Conservation (phyloP, 164 flowering plant genomes). For the Umbellularia californica region DNA sequence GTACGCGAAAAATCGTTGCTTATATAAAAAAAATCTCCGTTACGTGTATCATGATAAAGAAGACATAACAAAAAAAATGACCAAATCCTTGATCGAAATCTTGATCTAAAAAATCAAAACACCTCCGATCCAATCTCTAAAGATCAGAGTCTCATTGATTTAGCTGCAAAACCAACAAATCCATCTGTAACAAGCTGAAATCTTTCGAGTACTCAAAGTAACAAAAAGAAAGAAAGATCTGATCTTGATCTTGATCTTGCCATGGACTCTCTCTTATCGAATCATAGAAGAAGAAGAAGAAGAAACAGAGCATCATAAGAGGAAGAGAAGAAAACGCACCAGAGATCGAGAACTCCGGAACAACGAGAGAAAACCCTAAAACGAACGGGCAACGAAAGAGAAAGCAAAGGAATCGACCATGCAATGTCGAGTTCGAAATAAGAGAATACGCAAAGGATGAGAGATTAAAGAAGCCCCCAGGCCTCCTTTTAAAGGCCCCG, state of each 20-base stretch:
- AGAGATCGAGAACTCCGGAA: slow-evolving; percentile 1
- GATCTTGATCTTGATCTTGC: too few species aligned
- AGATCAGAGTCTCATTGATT: neutral
- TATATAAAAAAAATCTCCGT: too few species aligned
- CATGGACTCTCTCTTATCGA: too few species aligned
- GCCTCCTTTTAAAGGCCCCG: slow-evolving; percentile 18
- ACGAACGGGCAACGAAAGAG: slow-evolving; percentile 9
- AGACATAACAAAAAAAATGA: too few species aligned
- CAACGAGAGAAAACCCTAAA: slow-evolving; percentile 2
- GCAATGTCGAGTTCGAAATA: slow-evolving; percentile 8
- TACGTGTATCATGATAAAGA: too few species aligned
- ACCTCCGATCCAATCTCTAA: too few species aligned
- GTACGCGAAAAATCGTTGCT: too few species aligned
- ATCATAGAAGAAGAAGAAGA: too few species aligned
- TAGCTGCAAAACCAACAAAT: too few species aligned
- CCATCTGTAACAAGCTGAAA: neutral
- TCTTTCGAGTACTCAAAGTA: neutral
- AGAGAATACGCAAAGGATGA: neutral
- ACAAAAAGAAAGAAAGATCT: too few species aligned
- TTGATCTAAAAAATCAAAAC: too few species aligned
- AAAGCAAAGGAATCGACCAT: slow-evolving; percentile 19
- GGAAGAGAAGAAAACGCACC: slow-evolving; percentile 7
- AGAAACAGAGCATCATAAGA: neutral
- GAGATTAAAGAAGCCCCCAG: neutral
- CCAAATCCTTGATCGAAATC: too few species aligned